Conservation (phyloP, 208 protist species). For the Acanthamoeba triangularis region DNA sequence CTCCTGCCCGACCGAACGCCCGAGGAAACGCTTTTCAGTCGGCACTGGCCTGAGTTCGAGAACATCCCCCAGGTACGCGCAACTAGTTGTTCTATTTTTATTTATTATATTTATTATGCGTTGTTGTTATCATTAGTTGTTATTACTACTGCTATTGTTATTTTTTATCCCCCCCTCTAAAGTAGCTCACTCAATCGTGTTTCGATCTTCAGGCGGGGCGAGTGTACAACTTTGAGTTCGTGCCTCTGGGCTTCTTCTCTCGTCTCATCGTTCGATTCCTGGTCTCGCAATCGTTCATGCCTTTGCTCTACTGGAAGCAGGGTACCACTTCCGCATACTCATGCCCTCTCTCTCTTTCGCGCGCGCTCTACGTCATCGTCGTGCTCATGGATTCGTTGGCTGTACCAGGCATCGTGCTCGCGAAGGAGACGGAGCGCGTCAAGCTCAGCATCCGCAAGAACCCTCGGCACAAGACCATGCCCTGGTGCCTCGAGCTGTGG, state of each 20-base stretch:
- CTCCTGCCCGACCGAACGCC: slow-evolving; percentile 55
- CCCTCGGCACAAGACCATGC: slow-evolving; percentile 62
- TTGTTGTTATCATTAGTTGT: neutral
- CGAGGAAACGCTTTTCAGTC: neutral
- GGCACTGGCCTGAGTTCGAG: slow-evolving; percentile 66
- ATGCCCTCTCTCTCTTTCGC: neutral
- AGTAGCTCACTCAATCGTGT: neutral
- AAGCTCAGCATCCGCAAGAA: slow-evolving; percentile 71
- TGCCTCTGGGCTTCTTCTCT: slow-evolving; percentile 74
- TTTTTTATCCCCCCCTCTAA: neutral
- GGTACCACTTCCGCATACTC: neutral
- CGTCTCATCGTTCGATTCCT: slow-evolving; percentile 65
- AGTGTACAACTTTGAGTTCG: slow-evolving; percentile 77
- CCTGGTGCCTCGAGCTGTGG: slow-evolving; percentile 71
- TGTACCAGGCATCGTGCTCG: neutral
- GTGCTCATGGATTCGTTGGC: too few relatives aligned
- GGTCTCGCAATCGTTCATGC: slow-evolving; percentile 14
- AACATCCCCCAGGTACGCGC: slow-evolving; percentile 52
- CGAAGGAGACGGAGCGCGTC: slow-evolving; percentile 65
- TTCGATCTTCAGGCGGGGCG: neutral
- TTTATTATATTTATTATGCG: neutral
- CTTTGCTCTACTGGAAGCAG: slow-evolving; percentile 73
- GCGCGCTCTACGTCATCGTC: neutral
- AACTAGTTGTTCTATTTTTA: neutral
- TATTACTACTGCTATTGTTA: neutral